These are phyloP conservation scores for Termitomyces bulborhizus DNA, from an alignment of 768 basidiomycete genomes.

Conservation along the genomic window DNA sequence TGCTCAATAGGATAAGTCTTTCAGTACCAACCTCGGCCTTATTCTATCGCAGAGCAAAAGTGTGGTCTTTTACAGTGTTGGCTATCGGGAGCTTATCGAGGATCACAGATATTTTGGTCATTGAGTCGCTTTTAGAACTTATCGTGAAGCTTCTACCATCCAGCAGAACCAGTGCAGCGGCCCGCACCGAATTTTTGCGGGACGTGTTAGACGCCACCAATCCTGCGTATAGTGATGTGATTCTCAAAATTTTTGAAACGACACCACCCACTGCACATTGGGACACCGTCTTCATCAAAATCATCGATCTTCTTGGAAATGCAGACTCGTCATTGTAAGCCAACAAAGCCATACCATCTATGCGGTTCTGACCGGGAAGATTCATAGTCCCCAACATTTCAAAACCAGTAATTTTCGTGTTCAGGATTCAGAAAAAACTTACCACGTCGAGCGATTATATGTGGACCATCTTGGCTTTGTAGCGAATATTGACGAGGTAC, in stretches of 20 bases:
- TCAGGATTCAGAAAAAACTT: slow-evolving; percentile 21
- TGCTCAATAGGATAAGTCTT: background rate
- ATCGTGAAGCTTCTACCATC: slow-evolving; percentile 51
- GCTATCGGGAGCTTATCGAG: background rate
- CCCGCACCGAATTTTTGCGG: slow-evolving; percentile 41
- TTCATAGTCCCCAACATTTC: slow-evolving; percentile 56
- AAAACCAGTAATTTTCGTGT: slow-evolving; percentile 32
- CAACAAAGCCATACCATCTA: background rate
- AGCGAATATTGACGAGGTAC: slow-evolving; percentile 42
- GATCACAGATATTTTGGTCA: slow-evolving; percentile 40
- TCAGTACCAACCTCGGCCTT: slow-evolving; percentile 31
- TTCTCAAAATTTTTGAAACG: slow-evolving; percentile 35
- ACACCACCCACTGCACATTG: slow-evolving; percentile 39
- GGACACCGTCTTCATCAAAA: slow-evolving; percentile 43
- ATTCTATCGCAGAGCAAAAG: slow-evolving; percentile 45
- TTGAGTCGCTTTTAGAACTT: slow-evolving; percentile 52
- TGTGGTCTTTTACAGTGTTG: slow-evolving; percentile 11
- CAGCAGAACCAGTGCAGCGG: slow-evolving; percentile 23
- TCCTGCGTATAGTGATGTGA: slow-evolving; percentile 28
- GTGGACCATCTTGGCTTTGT: slow-evolving; percentile 45
- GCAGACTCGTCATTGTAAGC: slow-evolving; percentile 45
- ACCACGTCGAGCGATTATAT: slow-evolving; percentile 40
- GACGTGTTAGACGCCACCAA: slow-evolving; percentile 40
- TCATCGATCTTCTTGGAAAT: slow-evolving; percentile 41
- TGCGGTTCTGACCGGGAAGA: background rate